Conservation (phyloP, 495 filamentous ascomycete genomes). For the Parmelia sp. region DNA sequence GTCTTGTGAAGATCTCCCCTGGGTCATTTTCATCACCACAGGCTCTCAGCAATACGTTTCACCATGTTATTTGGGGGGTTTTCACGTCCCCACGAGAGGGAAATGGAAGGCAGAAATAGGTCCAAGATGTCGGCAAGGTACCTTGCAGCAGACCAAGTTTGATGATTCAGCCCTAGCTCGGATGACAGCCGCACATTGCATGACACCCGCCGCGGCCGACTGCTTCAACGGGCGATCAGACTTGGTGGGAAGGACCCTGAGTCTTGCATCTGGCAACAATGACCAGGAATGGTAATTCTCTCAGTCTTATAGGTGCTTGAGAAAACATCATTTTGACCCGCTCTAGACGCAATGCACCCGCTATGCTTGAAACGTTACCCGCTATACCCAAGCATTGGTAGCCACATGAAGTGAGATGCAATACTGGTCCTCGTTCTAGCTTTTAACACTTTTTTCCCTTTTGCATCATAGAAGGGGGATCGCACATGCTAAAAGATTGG, state of each 20-base stretch:
- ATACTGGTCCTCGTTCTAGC: background rate
- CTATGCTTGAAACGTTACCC: constrained; percentile 17
- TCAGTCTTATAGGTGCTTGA: background rate
- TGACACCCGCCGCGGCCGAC: constrained; percentile 8
- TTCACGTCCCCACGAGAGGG: background rate
- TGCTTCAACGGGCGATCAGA: background rate
- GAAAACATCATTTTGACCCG: background rate
- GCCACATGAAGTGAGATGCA: constrained; percentile 6
- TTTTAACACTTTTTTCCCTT: constrained; percentile 2
- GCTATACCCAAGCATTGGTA: constrained; percentile 14
- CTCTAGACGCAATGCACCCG: constrained; percentile 20
- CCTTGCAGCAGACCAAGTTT: constrained; percentile 12
- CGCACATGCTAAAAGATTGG: constrained; percentile 1
- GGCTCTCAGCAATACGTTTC: background rate
- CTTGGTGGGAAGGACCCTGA: background rate
- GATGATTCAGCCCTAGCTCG: constrained; percentile 17
- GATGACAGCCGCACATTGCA: constrained; percentile 17
- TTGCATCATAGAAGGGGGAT: background rate
- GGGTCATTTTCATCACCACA: background rate
- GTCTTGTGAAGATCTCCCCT: background rate
- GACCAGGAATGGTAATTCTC: background rate
- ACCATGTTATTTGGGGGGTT: background rate
- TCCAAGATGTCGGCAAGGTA: background rate
- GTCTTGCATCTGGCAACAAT: background rate
- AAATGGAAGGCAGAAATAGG: background rate